phyloP scores from a whole-genome alignment of 192 early-diverging fungal species.

The Coemansia sp. region DNA sequence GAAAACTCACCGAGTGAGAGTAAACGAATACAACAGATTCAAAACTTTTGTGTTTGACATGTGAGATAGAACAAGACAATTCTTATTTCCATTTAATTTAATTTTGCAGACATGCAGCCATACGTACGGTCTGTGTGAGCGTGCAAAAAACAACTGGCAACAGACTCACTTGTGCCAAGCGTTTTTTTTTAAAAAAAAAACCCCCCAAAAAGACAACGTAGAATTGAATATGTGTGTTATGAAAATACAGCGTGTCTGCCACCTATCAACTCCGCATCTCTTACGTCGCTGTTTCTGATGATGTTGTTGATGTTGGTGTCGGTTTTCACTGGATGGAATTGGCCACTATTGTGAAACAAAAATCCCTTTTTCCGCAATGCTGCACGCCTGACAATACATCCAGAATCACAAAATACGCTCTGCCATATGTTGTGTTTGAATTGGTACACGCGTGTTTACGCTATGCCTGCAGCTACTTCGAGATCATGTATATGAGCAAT shows the following conservation, averaged over 20 bases:
- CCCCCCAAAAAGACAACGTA: no score
- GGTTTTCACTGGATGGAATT: neutral
- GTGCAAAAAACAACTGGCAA: neutral
- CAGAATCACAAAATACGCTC: neutral
- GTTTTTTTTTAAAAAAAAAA: neutral
- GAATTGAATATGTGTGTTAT: no score
- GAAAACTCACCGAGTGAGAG: neutral
- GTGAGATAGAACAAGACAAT: neutral
- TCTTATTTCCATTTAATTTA: constrained; percentile 4
- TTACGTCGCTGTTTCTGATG: no score
- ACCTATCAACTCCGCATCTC: no score
- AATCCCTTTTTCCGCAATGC: neutral
- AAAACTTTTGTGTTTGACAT: neutral
- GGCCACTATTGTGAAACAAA: neutral
- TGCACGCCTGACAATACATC: neutral
- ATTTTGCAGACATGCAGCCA: constrained; percentile 2
- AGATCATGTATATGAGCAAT: neutral
- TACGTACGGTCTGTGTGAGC: constrained; percentile 1
- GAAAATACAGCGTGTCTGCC: no score
- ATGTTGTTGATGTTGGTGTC: neutral
- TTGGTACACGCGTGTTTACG: neutral
- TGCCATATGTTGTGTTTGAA: neutral
- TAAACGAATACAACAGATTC: neutral
- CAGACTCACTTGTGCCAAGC: neutral
- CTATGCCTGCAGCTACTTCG: neutral